Base-by-base conservation (phyloP, 1,139 yeast genomes). In the Candida smagusa region DNA sequence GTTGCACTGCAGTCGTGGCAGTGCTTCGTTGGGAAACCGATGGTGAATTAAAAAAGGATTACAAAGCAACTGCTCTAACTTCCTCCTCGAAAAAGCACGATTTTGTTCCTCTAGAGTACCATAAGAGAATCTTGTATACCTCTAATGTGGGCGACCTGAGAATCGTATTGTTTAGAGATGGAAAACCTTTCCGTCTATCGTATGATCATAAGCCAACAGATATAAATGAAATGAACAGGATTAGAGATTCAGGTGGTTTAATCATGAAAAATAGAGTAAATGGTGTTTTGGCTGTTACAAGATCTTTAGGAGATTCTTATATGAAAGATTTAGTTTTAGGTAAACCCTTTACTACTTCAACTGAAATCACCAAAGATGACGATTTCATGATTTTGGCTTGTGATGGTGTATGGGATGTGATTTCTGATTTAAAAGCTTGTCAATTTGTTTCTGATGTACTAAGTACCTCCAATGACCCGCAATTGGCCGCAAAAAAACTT, bases 141-240 rank as follows among this genome's bases (percentile, higher is more conserved):
- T 96, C 97, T 9, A 92, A 92, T 53, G 98, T 88, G 4, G 98
- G 99, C 2, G 98, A 92, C 57, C 82, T 95, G 48, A 73, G 97
- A 45, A 77, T 90, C 25, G 86, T 92, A 2, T 66, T 92, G 35
- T 83, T 77, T 52, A 77, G 97, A 37, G 68, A 68, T 16, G 94
- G 92, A 1, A 68, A 69, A 44, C 88, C 96, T 1, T 74, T 80
- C 47, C 70, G 98, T 37, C 68, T 92, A 32, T 79, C 96, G 1
- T 90, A 92, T 58, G 99, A 92, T 56, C 99, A 92, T 62, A 92
- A 92, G 59, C 96, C 97, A 2, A 76, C 87, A 2, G 99, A 94
- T 59, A 60, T 65, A 7, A 66, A 79, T 53, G 98, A 92, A 56
- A 77, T 83, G 42, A 78, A 76, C 47, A 73, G 98, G 45, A 83